Conservation (phyloP, 768 basidiomycete genomes). For the Plicaturopsis crispa region DNA sequence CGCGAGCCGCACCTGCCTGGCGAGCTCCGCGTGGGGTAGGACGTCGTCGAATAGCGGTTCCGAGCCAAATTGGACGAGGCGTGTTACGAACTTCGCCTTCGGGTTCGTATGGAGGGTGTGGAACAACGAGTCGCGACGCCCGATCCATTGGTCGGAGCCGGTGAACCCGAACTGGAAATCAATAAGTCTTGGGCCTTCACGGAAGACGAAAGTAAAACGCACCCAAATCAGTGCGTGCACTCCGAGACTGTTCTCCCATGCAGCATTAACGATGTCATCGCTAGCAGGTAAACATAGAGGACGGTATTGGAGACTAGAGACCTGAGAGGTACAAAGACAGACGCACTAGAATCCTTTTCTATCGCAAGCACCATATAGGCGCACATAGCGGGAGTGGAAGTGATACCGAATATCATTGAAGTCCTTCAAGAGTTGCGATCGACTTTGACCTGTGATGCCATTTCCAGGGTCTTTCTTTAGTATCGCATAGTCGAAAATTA, state of each 20-base stretch:
- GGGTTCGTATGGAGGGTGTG: constrained; percentile 47
- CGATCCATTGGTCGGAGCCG: constrained; percentile 39
- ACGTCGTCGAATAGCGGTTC: constrained; percentile 61
- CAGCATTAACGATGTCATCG: constrained; percentile 59
- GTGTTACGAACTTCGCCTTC: constrained; percentile 57
- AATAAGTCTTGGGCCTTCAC: neutral
- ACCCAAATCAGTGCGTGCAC: constrained; percentile 75
- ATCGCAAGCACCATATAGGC: constrained; percentile 11
- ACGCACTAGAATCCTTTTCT: constrained; percentile 3
- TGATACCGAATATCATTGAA: constrained; percentile 51
- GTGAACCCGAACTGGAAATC: constrained; percentile 27
- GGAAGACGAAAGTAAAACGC: constrained; percentile 10
- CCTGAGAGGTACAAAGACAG: neutral
- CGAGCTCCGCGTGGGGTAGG: constrained; percentile 39
- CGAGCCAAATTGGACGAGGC: constrained; percentile 63
- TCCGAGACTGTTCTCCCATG: constrained; percentile 60
- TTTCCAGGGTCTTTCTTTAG: neutral
- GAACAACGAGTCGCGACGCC: constrained; percentile 46
- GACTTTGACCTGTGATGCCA: constrained; percentile 52
- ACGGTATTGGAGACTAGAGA: too few relatives aligned
- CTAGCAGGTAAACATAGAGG: constrained; percentile 20
- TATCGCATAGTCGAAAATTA: constrained; percentile 3
- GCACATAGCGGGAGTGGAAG: constrained; percentile 62
- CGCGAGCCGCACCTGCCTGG: constrained; percentile 39
- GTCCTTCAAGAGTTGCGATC: constrained; percentile 38